These are phyloP conservation scores for Botrytis fragariae DNA, from an alignment of 2,329 filamentous ascomycete genomes.

Conservation along the genomic window DNA sequence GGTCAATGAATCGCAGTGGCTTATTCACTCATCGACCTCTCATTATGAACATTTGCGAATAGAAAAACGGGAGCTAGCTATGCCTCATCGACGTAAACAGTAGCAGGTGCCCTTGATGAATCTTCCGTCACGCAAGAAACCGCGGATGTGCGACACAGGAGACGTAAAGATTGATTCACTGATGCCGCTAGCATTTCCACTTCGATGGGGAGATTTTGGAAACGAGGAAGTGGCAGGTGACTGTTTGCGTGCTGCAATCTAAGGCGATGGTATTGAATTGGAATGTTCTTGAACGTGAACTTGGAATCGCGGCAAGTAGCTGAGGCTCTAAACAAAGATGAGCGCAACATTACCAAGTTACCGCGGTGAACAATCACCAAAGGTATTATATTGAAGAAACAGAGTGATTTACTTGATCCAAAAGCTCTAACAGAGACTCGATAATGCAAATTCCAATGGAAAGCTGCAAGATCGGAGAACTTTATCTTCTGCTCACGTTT, in stretches of 20 bases:
- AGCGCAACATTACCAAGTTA: background rate
- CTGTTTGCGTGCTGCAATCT: too few relatives aligned
- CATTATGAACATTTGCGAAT: background rate
- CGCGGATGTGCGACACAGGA: background rate
- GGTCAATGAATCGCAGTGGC: background rate
- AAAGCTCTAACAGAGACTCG: background rate
- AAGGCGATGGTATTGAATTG: too few relatives aligned
- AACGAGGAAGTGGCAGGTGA: rapidly evolving
- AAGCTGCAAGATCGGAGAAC: background rate
- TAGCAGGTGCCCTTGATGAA: background rate
- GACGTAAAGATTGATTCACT: background rate
- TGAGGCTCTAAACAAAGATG: rapidly evolving
- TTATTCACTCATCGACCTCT: background rate
- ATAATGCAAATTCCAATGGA: background rate
- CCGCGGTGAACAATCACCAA: rapidly evolving
- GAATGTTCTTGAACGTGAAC: background rate
- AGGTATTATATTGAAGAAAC: rapidly evolving
- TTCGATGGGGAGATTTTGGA: background rate
- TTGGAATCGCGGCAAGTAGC: background rate
- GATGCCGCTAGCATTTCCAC: rapidly evolving
- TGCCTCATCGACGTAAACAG: background rate
- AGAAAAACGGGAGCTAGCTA: background rate
- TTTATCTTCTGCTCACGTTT: background rate
- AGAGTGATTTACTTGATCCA: background rate
- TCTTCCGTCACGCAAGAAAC: background rate